A percentile compares a stretch with the other conserved stretches of the same genome.
These are phyloP conservation scores for Fistulinella cinereoalba DNA, from an alignment of 1,284 basidiomycete species.

Conservation along the genomic window DNA sequence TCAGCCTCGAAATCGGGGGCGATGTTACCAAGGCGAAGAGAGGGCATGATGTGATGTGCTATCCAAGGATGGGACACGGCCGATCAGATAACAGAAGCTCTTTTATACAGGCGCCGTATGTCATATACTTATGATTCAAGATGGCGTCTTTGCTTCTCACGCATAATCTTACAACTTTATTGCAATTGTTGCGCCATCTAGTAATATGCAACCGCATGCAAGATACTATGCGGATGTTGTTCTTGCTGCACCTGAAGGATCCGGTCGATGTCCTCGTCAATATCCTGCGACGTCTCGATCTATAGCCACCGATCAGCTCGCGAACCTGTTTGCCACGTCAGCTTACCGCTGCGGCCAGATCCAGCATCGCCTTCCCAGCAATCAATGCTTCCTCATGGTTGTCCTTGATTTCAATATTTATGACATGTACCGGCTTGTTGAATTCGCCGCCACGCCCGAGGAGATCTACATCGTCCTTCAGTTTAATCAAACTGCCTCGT, in stretches of 20 bases:
- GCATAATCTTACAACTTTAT: constrained; percentile 11
- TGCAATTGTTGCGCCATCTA: constrained; percentile 40
- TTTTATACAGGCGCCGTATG: constrained; percentile 19
- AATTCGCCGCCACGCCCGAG: constrained; percentile 86
- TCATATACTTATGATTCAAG: constrained; percentile 22
- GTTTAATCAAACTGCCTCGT: constrained; percentile 9
- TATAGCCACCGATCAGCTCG: constrained; percentile 34
- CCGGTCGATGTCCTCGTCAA: constrained; percentile 88
- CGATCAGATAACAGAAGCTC: constrained; percentile 4
- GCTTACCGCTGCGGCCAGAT: constrained; percentile 86
- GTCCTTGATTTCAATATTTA: constrained; percentile 99
- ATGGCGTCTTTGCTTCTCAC: constrained; percentile 52
- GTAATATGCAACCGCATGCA: constrained; percentile 91
- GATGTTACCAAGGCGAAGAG: constrained; percentile 71
- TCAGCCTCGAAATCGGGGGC: constrained; percentile 84
- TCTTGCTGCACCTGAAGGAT: constrained; percentile 86
- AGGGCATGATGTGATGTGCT: constrained; percentile 32
- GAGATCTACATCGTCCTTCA: constrained; percentile 60
- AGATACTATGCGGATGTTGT: constrained; percentile 86
- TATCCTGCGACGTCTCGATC: constrained; percentile 84
- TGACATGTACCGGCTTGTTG: constrained; percentile 92
- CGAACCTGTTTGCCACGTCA: constrained; percentile 3
- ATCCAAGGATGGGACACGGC: not conserved
- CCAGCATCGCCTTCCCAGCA: constrained; percentile 93
- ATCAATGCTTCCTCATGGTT: constrained; percentile 98